Base-by-base conservation (phyloP, 1,284 basidiomycete genomes). In the Malassezia caprae region DNA sequence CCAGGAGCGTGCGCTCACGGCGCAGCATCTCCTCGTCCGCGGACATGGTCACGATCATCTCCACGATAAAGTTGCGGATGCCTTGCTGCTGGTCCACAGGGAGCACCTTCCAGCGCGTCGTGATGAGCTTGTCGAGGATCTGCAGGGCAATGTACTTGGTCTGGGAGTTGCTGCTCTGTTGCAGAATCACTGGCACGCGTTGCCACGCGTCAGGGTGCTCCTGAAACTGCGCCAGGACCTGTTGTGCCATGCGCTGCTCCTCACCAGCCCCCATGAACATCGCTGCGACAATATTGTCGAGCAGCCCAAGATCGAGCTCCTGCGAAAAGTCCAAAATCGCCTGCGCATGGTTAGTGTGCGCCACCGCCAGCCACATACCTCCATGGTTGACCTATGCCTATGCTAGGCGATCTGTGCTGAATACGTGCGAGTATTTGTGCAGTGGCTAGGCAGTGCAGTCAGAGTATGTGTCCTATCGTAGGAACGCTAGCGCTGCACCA, bases 181-280 rank as follows among this genome's bases (percentile, higher is more conserved):
- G 90, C 53, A 99, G 80, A 67, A 99, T 87, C 60, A 87, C 86
- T 30, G 94, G 94, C 1, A 98, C 94, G 72, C 89, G 83, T 63
- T 93, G 91, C 94, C 94, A 99, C 43, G 90, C 84, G 59, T 98
- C 94, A n/a, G 89, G 87, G 76, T 90, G 82, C 64, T 98, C 94
- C 65, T 98, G 90, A 73, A 99, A 88, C 76, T 94, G 90, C 10
- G 68, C 67, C 21, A 73, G 62, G 27, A 65, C 64, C 48, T 71
- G 67, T 58, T 70, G 67, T 5, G 70, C 70, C 63, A 68, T 61
- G 37, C 62, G 63, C 59, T 73, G 70, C 35, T 71, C 67, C 26
- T 59, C 51, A 17, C 71, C 68, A 3, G 60, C 46, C 39, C 67
- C 64, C 8, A 66, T 65, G 53, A 62, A 72, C 71, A 73, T 73